These are phyloP conservation scores for Eimeria sp. DNA, from an alignment of 169 alveolate genomes.

Conservation along the genomic window DNA sequence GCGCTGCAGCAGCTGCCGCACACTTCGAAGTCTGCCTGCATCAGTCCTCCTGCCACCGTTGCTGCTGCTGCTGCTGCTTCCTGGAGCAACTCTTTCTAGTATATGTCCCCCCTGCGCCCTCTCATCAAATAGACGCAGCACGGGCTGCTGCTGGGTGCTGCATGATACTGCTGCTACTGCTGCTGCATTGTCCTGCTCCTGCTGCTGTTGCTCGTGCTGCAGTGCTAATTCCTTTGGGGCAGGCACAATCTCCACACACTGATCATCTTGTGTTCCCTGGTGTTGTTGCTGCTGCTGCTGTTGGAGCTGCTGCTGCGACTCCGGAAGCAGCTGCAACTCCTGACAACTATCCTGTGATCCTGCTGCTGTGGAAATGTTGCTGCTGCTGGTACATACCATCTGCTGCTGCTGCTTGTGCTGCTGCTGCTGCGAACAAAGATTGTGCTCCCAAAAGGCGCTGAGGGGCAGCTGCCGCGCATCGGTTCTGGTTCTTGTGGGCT, in stretches of 20 bases:
- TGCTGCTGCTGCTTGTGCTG: conserved; percentile 48
- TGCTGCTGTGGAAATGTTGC: not conserved
- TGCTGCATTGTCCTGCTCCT: not conserved
- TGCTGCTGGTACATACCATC: conserved; percentile 45
- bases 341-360: too few species aligned
- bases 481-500: conserved; percentile 73
- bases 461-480: conserved; percentile 81
- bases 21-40: conserved; percentile 36
- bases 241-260: not conserved
- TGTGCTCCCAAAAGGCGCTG: conserved; percentile 35
- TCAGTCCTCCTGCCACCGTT: not conserved
- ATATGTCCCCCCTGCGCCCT: conserved; percentile 22
- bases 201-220: not conserved
- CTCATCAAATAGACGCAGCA: conserved; percentile 28
- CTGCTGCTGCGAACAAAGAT: not conserved
- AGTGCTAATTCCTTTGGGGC: not conserved
- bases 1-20: conserved; percentile 49
- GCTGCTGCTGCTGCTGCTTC: conserved; percentile 21
- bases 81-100: not conserved
- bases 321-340: too few species aligned
- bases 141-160: conserved; percentile 20
- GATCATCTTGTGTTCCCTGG: too few species aligned
- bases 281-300: too few species aligned
- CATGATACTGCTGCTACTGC: too few species aligned
- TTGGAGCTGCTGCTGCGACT: too few species aligned